Evolutionary conservation across 2,329 filamentous ascomycete species (phyloP).

Genomic region (Neofusicoccum laricinum): DNA sequence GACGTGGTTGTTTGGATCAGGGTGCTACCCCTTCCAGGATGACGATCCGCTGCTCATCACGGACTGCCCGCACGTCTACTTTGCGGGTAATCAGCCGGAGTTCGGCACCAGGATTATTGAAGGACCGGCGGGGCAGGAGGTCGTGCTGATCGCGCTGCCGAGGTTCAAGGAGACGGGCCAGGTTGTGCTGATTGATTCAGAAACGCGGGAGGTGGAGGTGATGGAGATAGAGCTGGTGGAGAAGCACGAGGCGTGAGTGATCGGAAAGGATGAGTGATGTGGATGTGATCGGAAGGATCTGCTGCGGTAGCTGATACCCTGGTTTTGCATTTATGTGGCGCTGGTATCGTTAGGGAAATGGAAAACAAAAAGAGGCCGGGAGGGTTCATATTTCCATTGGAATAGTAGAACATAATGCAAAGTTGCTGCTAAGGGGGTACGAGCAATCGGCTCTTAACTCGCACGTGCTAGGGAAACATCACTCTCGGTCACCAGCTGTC

Average conservation of each 20-base stretch:
- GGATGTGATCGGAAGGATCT: background rate
- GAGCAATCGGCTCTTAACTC: too few relatives aligned
- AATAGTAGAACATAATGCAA: too few relatives aligned
- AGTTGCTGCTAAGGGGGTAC: too few relatives aligned
- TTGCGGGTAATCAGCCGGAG: constrained; percentile 78
- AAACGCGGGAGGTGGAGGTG: constrained; percentile 75
- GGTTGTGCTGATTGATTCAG: constrained; percentile 78
- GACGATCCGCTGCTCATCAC: constrained; percentile 87
- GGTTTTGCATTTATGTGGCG: background rate
- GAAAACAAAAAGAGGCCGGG: too few relatives aligned
- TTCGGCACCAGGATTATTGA: constrained; percentile 72
- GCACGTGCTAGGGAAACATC: too few relatives aligned
- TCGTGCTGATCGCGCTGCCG: constrained; percentile 80
- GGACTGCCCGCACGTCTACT: constrained; percentile 84
- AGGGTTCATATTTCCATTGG: too few relatives aligned
- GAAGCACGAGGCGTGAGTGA: constrained; percentile 23
- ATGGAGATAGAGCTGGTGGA: constrained; percentile 38
- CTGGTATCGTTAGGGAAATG: background rate
- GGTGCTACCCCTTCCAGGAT: constrained; percentile 95
- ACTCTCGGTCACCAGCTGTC: too few relatives aligned
- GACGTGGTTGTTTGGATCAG: constrained; percentile 40
- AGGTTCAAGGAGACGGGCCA: constrained; percentile 76
- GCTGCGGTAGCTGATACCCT: background rate
- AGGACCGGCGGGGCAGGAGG: constrained; percentile 62
- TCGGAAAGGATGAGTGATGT: background rate